A percentile compares a stretch with the other conserved stretches of the same genome.
Conservation (phyloP, 2,329 filamentous ascomycete genomes). For the Sordariomycetes sp. region DNA sequence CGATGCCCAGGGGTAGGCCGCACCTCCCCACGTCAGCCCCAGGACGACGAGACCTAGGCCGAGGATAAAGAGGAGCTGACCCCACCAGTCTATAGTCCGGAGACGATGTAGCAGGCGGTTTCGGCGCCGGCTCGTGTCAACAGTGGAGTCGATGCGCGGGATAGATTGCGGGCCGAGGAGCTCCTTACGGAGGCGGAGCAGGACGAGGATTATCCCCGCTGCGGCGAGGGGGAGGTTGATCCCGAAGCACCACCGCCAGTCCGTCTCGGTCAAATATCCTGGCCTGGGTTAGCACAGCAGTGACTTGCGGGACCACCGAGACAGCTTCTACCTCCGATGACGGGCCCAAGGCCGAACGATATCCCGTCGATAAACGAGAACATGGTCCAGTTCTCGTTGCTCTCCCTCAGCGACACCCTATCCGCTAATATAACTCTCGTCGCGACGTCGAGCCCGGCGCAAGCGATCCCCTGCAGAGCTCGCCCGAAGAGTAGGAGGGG, state of each 20-base stretch:
- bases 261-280: slow-evolving; percentile 30
- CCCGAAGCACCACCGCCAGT: slow-evolving; percentile 59
- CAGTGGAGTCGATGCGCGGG: slow-evolving; percentile 30
- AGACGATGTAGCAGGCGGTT: slow-evolving; percentile 31
- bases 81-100: slow-evolving; percentile 43
- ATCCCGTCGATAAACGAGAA: slow-evolving; percentile 50
- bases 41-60: slow-evolving; percentile 43
- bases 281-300: neutral
- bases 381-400: slow-evolving; percentile 49
- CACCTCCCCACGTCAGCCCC: slow-evolving; percentile 44
- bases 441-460: slow-evolving; percentile 49
- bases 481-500: slow-evolving; percentile 51
- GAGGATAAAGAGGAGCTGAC: slow-evolving; percentile 43
- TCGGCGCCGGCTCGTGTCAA: slow-evolving; percentile 16
- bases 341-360: slow-evolving; percentile 49
- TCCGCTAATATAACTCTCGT: slow-evolving; percentile 55
- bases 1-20: slow-evolving; percentile 38
- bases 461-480: slow-evolving; percentile 50
- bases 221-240: slow-evolving; percentile 48
- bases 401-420: slow-evolving; percentile 49
- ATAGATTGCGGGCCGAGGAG: slow-evolving; percentile 41
- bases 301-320: neutral
- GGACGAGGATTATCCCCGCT: slow-evolving; percentile 39
- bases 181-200: slow-evolving; percentile 46
- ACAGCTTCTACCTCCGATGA: slow-evolving; percentile 40